Evolutionary conservation across 176 grass and related monocot genomes (phyloP), one percentile per base, ranked within the genome.

Genomic region (Oryza rufipogon): DNA sequence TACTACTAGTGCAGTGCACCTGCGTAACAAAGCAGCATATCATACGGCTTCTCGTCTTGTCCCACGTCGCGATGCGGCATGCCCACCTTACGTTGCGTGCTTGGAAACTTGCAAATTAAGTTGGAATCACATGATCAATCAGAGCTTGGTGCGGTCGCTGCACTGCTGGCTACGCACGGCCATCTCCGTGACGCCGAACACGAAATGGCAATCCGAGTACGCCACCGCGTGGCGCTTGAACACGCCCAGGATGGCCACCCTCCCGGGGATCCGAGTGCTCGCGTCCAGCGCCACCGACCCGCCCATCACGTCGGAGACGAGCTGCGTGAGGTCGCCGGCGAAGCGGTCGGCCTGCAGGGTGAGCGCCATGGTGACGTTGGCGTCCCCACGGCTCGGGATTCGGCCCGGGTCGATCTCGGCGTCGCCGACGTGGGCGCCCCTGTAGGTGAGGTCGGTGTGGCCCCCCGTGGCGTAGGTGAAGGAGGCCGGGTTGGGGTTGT

Each of bases 401-500:
- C 83, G 83, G 3, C 88, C 94, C 0, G 94, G 86, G 38, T 84
- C 87, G 25, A 94, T 73, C 39, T 79, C 81, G 0, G 94, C 92
- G 45, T 90, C 83, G 25, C 94, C 94, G 1, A 97, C 89, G 64
- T 82, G 67, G 3, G 28, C 12, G 9, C 85, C 89, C 16, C 85
- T 83, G 88, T 96, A 93, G 28, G 52, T 20, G 22, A 96, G 81
- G 23, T 68, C 72, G 11, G 91, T 68, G 70, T 75, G 91, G 15
- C 91, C 91, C 1, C 70, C 70, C 19, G 36, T 22, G 20, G 7
- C 5, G 76, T 90, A 64, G 39, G 87, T 7, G 91, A 97, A 97
- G 77, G 87, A 70, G 26, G 91, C 94, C 76, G 85, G 87, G 80
- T 97, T 97, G 33, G 89, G 94, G 89, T 97, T 97, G 74, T 84